Percentiles rank a stretch among this genome's conserved stretches.
Conservation (phyloP, 2,329 filamentous ascomycete species). For the Ilyonectria mors-panacis region DNA sequence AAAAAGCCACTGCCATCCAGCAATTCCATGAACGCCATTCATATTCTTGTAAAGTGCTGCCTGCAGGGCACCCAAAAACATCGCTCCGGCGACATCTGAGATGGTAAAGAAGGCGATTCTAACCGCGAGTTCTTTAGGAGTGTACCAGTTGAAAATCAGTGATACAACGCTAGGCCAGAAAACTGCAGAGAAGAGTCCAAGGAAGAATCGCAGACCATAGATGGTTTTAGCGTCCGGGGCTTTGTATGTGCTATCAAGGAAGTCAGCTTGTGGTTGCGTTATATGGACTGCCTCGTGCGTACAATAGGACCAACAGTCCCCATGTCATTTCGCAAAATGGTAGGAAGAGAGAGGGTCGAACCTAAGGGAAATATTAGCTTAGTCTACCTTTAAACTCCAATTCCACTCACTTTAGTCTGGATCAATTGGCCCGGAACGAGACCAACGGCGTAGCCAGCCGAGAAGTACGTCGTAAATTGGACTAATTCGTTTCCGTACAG, state of each 20-base stretch:
- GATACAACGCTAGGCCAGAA: slow-evolving; percentile 57
- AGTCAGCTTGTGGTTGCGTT: neutral
- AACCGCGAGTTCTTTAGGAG: slow-evolving; percentile 56
- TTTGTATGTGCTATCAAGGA: slow-evolving; percentile 43
- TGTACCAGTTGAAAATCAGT: slow-evolving; percentile 62
- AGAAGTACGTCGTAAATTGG: slow-evolving; percentile 68
- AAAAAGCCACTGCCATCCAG: slow-evolving; percentile 64
- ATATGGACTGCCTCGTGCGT: neutral
- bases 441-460: slow-evolving; percentile 71
- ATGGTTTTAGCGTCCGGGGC: slow-evolving; percentile 56
- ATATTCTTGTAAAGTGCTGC: slow-evolving; percentile 59
- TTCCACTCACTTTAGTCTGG: slow-evolving; percentile 49
- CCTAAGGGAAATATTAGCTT: slow-evolving; percentile 20
- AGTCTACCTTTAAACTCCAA: accelerated
- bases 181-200: slow-evolving; percentile 57
- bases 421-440: slow-evolving; percentile 57
- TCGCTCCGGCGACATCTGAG: slow-evolving; percentile 59
- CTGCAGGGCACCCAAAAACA: slow-evolving; percentile 62
- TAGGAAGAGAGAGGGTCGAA: slow-evolving; percentile 58
- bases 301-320: slow-evolving; percentile 49
- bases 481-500: slow-evolving; percentile 68
- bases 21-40: slow-evolving; percentile 57
- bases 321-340: slow-evolving; percentile 55
- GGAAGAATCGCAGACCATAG: slow-evolving; percentile 60
- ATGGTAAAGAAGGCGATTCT: slow-evolving; percentile 61